These are phyloP conservation scores for Neofusicoccum parvum DNA, from an alignment of 2,329 filamentous ascomycete species.

Conservation along the genomic window DNA sequence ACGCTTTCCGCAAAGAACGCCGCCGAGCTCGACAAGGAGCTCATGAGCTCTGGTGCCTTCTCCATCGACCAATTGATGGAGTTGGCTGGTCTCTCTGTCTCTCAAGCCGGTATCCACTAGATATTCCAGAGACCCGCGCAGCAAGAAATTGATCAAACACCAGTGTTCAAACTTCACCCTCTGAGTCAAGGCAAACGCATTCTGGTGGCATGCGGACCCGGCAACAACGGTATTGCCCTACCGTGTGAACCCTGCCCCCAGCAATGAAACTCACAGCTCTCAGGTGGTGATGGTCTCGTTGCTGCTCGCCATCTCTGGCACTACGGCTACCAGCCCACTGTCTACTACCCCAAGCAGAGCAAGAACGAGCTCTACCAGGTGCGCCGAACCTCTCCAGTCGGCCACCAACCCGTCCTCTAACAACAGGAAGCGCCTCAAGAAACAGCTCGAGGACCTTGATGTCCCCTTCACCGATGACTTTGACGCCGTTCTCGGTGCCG, in stretches of 20 bases:
- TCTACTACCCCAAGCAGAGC: slow-evolving; percentile 92
- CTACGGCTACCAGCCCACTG: slow-evolving; percentile 84
- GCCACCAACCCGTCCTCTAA: neutral
- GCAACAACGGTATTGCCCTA: slow-evolving; percentile 55
- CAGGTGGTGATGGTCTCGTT: slow-evolving; percentile 91
- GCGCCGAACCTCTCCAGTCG: slow-evolving; percentile 47
- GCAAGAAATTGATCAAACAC: neutral
- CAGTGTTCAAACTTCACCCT: slow-evolving; percentile 85
- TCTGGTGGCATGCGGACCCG: slow-evolving; percentile 87
- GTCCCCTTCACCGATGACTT: slow-evolving; percentile 88
- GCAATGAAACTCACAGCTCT: neutral
- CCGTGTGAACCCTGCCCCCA: too few species aligned
- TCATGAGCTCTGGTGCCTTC: slow-evolving; percentile 88
- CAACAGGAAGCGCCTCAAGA: slow-evolving; percentile 68
- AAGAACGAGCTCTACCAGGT: slow-evolving; percentile 83
- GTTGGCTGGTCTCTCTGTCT: slow-evolving; percentile 87
- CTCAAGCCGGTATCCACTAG: slow-evolving; percentile 71
- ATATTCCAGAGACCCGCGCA: too few species aligned
- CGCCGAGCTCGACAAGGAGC: slow-evolving; percentile 84
- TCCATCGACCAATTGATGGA: slow-evolving; percentile 98
- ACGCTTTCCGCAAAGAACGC: slow-evolving; percentile 87
- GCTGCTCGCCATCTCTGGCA: slow-evolving; percentile 88
- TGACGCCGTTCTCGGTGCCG: slow-evolving; percentile 61
- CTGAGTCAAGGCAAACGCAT: slow-evolving; percentile 69
- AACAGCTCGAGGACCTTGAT: slow-evolving; percentile 79